phyloP scores from a whole-genome alignment of 2,329 filamentous ascomycete genomes.

The Thielaviopsis ethacetica region DNA sequence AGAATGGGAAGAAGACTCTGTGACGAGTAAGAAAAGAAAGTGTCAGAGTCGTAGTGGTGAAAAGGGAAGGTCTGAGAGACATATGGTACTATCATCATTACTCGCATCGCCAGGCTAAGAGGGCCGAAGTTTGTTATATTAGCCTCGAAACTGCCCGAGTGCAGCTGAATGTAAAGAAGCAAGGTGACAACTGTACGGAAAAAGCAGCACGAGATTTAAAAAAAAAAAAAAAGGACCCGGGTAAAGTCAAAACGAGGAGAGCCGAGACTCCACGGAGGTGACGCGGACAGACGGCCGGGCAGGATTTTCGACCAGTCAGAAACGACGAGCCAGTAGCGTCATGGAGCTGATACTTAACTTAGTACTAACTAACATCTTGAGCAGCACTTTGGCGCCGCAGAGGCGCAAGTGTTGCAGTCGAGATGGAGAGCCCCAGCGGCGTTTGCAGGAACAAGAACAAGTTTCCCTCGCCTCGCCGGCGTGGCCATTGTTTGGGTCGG shows the following conservation, averaged over 20 bases:
- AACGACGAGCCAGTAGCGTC: neutral
- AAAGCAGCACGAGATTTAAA: neutral
- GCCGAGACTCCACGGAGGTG: neutral
- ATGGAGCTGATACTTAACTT: too few species aligned
- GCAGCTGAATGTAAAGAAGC: neutral
- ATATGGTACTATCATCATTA: too few species aligned
- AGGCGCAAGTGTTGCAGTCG: neutral
- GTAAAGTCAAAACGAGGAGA: neutral
- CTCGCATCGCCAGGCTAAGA: too few species aligned
- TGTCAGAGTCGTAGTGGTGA: too few species aligned
- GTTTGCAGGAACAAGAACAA: neutral
- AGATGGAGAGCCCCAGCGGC: neutral
- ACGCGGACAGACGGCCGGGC: neutral
- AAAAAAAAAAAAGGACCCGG: too few species aligned
- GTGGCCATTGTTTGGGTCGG: neutral
- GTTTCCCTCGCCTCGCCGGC: neutral
- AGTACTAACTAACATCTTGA: too few species aligned
- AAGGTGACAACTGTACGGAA: neutral
- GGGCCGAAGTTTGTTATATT: too few species aligned
- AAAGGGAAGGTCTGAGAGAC: too few species aligned
- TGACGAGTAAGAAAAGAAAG: too few species aligned
- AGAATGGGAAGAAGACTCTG: neutral
- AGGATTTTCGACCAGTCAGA: neutral
- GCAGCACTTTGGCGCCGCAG: too few species aligned
- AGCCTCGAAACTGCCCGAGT: too few species aligned